These are phyloP conservation scores for Fusarium brachygibbosum DNA, from an alignment of 2,329 filamentous ascomycete species.

Conservation along the genomic window DNA sequence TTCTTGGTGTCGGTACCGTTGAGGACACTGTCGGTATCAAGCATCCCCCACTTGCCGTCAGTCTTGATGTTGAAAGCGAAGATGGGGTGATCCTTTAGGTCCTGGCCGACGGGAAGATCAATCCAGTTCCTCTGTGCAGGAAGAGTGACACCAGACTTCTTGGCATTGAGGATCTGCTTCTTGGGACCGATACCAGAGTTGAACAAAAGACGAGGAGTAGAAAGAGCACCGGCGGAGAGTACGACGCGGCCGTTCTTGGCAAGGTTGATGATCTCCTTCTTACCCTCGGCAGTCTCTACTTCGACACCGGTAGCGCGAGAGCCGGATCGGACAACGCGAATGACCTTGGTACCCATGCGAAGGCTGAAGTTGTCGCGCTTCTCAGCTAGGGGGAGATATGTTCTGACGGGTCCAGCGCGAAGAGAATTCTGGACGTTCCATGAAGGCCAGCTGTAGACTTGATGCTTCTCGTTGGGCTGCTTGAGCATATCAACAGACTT, in stretches of 20 bases:
- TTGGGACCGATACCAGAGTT: slow-evolving; percentile 70
- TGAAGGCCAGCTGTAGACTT: slow-evolving; percentile 72
- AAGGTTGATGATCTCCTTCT: slow-evolving; percentile 69
- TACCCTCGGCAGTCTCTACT: slow-evolving; percentile 64
- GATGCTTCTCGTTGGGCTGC: slow-evolving; percentile 73
- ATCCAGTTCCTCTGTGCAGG: slow-evolving; percentile 66
- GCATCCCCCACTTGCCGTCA: slow-evolving; percentile 16
- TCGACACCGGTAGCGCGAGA: slow-evolving; percentile 74
- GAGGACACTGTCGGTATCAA: slow-evolving; percentile 61
- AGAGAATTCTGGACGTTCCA: slow-evolving; percentile 77
- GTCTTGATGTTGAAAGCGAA: slow-evolving; percentile 50
- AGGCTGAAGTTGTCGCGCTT: slow-evolving; percentile 74
- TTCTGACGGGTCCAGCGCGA: slow-evolving; percentile 77
- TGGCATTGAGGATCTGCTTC: slow-evolving; percentile 67
- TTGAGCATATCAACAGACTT: slow-evolving; percentile 71
- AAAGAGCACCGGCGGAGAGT: slow-evolving; percentile 75
- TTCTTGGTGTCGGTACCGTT: slow-evolving; percentile 62
- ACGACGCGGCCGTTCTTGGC: slow-evolving; percentile 73
- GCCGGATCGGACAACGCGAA: slow-evolving; percentile 72
- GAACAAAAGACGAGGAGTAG: slow-evolving; percentile 75
- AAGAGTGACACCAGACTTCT: slow-evolving; percentile 65
- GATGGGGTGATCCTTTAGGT: slow-evolving; percentile 67
- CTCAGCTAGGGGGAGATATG: slow-evolving; percentile 74
- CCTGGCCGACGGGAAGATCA: slow-evolving; percentile 68
- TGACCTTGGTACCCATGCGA: slow-evolving; percentile 73